Conservation (phyloP, 441 rosid species). For the Adansonia gregorii region DNA sequence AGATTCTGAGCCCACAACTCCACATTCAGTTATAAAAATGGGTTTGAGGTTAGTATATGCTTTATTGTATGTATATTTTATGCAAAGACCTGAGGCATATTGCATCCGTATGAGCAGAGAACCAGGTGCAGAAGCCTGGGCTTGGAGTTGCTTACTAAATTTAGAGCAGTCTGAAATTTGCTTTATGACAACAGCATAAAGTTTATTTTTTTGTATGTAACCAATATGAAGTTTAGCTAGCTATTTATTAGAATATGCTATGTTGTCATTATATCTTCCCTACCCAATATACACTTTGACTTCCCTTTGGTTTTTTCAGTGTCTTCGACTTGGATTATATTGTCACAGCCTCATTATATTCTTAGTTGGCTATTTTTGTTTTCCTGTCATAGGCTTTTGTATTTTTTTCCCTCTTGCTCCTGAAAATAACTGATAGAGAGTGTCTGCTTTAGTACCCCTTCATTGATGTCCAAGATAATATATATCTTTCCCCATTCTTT, state of each 20-base stretch:
- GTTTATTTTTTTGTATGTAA: background rate
- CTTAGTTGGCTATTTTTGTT: background rate
- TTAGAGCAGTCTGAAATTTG: background rate
- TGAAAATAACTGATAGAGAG: conserved; percentile 16
- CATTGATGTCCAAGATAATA: background rate
- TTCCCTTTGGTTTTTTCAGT: background rate
- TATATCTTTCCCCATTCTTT: conserved; percentile 4
- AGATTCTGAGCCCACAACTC: conserved; percentile 98
- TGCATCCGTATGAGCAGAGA: background rate
- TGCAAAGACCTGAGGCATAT: background rate
- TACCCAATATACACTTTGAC: background rate
- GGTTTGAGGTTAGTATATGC: conserved; percentile 66
- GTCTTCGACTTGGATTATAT: conserved; percentile 10
- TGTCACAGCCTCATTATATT: background rate
- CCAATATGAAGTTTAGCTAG: conserved; percentile 2
- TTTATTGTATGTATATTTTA: conserved; percentile 17
- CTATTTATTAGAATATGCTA: background rate
- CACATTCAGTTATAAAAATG: conserved; percentile 84
- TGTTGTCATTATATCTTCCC: background rate
- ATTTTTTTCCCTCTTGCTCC: background rate
- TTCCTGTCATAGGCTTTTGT: background rate
- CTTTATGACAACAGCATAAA: background rate
- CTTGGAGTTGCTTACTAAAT: conserved; percentile 15
- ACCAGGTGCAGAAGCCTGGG: background rate
- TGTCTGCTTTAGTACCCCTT: background rate